phyloP scores from a whole-genome alignment of 192 early-diverging fungal genomes.

The Coemansia sp. region DNA sequence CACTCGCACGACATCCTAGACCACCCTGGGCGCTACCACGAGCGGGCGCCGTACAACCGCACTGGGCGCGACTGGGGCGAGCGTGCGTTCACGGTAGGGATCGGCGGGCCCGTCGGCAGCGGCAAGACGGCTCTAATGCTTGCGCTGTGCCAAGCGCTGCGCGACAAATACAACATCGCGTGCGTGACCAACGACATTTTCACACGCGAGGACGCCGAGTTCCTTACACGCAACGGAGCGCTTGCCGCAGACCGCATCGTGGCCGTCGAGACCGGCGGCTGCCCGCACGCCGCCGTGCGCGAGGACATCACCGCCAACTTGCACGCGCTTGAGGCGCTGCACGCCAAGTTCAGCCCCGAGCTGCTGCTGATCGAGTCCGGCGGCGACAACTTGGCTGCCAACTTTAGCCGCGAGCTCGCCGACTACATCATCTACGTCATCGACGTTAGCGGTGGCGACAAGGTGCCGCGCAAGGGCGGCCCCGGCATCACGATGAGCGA shows the following conservation, averaged over 20 bases:
- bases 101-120: slow-evolving; percentile 93
- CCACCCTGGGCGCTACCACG: slow-evolving; percentile 76
- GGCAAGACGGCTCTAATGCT: slow-evolving; percentile 95
- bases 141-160: slow-evolving; percentile 79
- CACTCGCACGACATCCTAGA: slow-evolving; percentile 92
- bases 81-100: slow-evolving; percentile 91
- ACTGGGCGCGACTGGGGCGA: slow-evolving; percentile 83
- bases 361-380: slow-evolving; percentile 89
- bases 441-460: slow-evolving; percentile 96
- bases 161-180: slow-evolving; percentile 78
- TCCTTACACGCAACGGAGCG: slow-evolving; percentile 85
- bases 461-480: slow-evolving; percentile 96
- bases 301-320: slow-evolving; percentile 97
- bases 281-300: slow-evolving; percentile 92
- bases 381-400: slow-evolving; percentile 90
- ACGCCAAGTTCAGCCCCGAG: slow-evolving; percentile 81
- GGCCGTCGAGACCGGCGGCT: slow-evolving; percentile 96
- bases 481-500: slow-evolving; percentile 98
- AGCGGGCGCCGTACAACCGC: slow-evolving; percentile 72
- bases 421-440: slow-evolving; percentile 98
- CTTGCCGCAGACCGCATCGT: slow-evolving; percentile 83
- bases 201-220: slow-evolving; percentile 95
- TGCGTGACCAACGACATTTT: slow-evolving; percentile 99
- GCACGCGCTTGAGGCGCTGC: slow-evolving; percentile 82
- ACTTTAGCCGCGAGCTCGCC: slow-evolving; percentile 74